phyloP scores from a whole-genome alignment of 345 rosid genomes.

The Aquilaria sinensis region DNA sequence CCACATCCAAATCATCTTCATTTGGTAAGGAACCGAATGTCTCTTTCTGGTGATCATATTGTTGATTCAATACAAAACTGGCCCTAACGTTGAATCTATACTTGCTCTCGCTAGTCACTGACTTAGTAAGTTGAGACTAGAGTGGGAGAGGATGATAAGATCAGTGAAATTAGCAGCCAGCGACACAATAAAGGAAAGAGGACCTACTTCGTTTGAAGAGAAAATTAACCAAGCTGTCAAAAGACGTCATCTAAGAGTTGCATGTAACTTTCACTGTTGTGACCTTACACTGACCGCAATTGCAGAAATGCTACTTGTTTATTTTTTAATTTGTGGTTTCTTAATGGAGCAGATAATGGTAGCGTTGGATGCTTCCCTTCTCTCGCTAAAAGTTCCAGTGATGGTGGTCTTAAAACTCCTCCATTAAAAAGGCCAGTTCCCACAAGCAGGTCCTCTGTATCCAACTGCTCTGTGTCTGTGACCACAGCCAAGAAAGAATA shows the following conservation, averaged over 20 bases:
- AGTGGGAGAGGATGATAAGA: no score
- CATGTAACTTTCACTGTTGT: background rate
- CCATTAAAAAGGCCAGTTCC: constrained; percentile 48
- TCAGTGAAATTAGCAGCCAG: no score
- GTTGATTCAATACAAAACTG: no score
- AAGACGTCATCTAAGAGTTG: background rate
- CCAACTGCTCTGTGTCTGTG: constrained; percentile 22
- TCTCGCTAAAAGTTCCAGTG: constrained; percentile 34
- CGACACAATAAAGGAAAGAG: no score
- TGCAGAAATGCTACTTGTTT: constrained; percentile 1
- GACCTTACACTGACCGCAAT: background rate
- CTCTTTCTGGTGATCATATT: background rate
- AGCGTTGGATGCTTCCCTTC: constrained; percentile 38
- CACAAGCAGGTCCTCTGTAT: constrained; percentile 51
- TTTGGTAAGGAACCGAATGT: constrained; percentile 25
- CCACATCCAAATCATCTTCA: constrained; percentile 40
- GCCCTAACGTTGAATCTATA: no score
- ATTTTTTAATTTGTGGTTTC: constrained; percentile 16
- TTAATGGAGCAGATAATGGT: constrained; percentile 45
- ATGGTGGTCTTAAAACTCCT: constrained; percentile 35
- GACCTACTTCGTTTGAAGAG: background rate
- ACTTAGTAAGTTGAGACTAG: no score
- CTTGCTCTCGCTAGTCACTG: no score
- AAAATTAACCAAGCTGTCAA: no score
- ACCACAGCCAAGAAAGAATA: constrained; percentile 36